phyloP scores from a whole-genome alignment of 148 eudicot species.

The Vaccinium myrtillus region DNA sequence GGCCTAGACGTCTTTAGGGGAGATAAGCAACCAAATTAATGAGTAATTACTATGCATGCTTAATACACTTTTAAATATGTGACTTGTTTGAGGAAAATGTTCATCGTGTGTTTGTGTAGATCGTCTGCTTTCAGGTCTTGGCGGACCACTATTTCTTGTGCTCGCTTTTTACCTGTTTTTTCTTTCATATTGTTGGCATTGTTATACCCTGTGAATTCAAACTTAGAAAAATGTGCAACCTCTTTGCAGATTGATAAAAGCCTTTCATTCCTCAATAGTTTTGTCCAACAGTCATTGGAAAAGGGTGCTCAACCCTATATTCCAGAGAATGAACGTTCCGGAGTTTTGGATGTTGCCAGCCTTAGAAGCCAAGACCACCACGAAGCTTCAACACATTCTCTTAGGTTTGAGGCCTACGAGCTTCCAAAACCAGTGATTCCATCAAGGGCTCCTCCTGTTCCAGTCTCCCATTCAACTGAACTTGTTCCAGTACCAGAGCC shows the following conservation, averaged over 20 bases:
- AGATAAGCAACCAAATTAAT: neutral
- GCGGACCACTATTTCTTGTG: constrained; percentile 1
- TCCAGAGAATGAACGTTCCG: constrained; percentile 70
- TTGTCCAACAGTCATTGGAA: constrained; percentile 63
- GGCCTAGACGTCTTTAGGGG: neutral
- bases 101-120: neutral
- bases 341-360: constrained; percentile 47
- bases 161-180: neutral
- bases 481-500: constrained; percentile 73
- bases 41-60: neutral
- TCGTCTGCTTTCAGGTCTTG: constrained; percentile 5
- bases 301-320: constrained; percentile 92
- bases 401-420: constrained; percentile 94
- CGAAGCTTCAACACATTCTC: constrained; percentile 65
- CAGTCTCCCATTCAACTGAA: constrained; percentile 55
- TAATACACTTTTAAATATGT: neutral
- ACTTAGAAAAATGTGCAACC: constrained; percentile 7
- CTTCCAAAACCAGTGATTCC: constrained; percentile 67
- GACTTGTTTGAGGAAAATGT: neutral
- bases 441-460: constrained; percentile 34
- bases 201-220: neutral
- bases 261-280: constrained; percentile 69
- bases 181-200: neutral
- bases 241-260: constrained; percentile 69
- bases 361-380: constrained; percentile 53